Evolutionary conservation across 2,329 filamentous ascomycete species (phyloP).

Genomic region (Verticillium isaacii): DNA sequence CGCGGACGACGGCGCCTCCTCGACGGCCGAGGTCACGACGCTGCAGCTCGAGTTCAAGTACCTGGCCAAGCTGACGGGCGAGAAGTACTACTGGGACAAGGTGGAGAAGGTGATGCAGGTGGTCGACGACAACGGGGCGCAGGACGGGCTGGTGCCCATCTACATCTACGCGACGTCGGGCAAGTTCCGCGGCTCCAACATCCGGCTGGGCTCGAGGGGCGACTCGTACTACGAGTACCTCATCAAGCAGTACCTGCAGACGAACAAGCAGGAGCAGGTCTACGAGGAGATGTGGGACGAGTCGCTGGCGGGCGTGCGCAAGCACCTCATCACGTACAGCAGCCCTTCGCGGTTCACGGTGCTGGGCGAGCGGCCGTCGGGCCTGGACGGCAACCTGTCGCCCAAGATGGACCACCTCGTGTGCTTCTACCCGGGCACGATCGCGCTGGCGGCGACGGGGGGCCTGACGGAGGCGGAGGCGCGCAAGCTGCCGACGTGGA

Average conservation of each 20-base stretch:
- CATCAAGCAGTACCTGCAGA: conserved; percentile 97
- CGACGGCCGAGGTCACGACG: conserved; percentile 88
- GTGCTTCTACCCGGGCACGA: conserved; percentile 95
- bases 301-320: conserved; percentile 76
- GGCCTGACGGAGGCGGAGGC: conserved; percentile 73
- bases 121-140: conserved; percentile 73
- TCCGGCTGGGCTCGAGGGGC: conserved; percentile 86
- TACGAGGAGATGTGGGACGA: conserved; percentile 95
- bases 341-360: conserved; percentile 78
- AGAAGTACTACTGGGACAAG: conserved; percentile 86
- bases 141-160: conserved; percentile 86
- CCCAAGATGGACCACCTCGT: conserved; percentile 98
- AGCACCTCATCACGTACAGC: conserved; percentile 88
- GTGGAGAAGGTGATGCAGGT: conserved; percentile 90
- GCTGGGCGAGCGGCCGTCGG: conserved; percentile 77
- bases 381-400: conserved; percentile 59
- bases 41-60: conserved; percentile 98
- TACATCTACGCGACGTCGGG: conserved; percentile 79
- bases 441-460: conserved; percentile 80
- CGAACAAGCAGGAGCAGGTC: conserved; percentile 75
- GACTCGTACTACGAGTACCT: conserved; percentile 99
- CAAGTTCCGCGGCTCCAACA: conserved; percentile 76
- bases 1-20: conserved; percentile 79
- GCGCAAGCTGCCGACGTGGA: conserved; percentile 68
- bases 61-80: conserved; percentile 87